A percentile compares a stretch with the other conserved stretches of the same genome.
phyloP scores from a whole-genome alignment of 2,329 filamentous ascomycete genomes.

The Raffaelea arxii region DNA sequence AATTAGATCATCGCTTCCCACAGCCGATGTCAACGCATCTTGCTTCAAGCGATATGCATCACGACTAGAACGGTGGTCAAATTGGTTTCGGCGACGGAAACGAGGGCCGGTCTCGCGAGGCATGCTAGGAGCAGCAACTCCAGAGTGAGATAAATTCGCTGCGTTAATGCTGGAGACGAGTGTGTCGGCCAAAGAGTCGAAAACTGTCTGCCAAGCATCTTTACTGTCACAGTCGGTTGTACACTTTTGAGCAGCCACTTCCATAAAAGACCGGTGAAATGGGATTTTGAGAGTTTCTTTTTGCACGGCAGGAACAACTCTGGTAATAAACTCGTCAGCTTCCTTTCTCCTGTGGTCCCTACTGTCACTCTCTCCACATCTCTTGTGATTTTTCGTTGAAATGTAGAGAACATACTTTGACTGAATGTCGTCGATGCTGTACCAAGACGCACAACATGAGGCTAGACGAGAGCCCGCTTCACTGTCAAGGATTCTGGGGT shows the following conservation, averaged over 20 bases:
- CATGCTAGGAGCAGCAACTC: no score
- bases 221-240: no score
- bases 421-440: constrained; percentile 1
- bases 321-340: not conserved
- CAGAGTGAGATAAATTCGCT: no score
- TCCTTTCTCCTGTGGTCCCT: no score
- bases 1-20: not conserved
- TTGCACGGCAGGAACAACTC: not conserved
- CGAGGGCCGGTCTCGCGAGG: no score
- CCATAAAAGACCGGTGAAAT: not conserved
- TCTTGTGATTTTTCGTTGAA: not conserved
- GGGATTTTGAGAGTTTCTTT: not conserved
- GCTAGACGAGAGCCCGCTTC: not conserved
- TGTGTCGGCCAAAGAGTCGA: no score
- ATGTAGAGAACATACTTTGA: not conserved
- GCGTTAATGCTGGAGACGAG: no score
- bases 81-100: no score
- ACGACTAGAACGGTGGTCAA: no score
- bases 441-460: not conserved
- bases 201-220: no score
- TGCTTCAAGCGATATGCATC: not conserved
- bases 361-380: not conserved
- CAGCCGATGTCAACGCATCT: not conserved
- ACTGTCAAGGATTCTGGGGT: not conserved
- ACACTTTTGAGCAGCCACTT: no score